These are phyloP conservation scores for Suillus tomentosus DNA, from an alignment of 768 basidiomycete genomes.

Conservation along the genomic window DNA sequence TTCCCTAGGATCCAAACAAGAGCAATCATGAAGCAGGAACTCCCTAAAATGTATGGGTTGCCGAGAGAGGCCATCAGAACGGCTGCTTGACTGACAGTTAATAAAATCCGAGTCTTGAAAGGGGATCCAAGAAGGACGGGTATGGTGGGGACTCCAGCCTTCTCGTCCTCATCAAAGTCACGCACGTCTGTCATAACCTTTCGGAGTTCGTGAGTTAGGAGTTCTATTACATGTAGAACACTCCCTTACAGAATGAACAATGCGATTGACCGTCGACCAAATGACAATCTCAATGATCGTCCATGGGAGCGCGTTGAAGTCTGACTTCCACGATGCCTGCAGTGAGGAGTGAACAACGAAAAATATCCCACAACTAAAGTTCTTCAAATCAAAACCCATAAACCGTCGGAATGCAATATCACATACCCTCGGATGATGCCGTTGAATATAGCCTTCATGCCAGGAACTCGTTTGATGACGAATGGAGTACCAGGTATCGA, in stretches of 20 bases:
- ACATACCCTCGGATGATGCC: neutral
- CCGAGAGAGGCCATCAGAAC: neutral
- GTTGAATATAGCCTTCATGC: neutral
- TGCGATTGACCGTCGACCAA: neutral
- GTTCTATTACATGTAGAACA: neutral
- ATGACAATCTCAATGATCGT: neutral
- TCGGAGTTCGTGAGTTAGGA: neutral
- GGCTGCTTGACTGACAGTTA: neutral
- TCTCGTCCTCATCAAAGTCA: neutral
- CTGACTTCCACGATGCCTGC: neutral
- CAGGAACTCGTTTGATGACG: neutral
- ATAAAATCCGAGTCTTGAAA: neutral
- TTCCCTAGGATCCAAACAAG: neutral
- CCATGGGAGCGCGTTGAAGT: neutral
- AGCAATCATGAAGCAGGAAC: neutral
- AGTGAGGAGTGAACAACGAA: neutral
- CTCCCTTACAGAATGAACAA: neutral
- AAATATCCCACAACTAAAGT: neutral
- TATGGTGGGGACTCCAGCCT: neutral
- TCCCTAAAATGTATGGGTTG: neutral
- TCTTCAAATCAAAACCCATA: neutral
- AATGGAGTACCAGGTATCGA: neutral
- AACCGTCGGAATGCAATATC: neutral
- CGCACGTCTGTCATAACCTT: neutral
- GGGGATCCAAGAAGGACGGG: neutral